Base-by-base conservation (phyloP, 1,139 yeast genomes). In the Pichia sp. region DNA sequence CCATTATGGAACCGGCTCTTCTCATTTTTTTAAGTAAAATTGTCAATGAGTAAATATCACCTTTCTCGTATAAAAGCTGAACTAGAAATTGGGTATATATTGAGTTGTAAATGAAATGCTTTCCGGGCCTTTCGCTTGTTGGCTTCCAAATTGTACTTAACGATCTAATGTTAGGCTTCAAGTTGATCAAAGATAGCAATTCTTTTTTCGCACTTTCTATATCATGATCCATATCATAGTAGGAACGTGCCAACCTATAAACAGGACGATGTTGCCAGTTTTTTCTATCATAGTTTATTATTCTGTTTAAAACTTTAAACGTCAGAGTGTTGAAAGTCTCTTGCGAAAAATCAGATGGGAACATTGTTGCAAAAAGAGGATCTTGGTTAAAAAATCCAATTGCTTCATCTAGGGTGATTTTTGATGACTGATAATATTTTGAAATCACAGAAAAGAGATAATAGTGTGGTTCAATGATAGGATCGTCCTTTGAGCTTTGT, bases 61-160 rank as follows among this genome's bases (percentile, higher is more conserved):
- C 72, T 10, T 80, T 75, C 34, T 73, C 69, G 45, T 77, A 73
- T 33, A 89, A 70, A 30, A 92, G 65, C 30, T 79, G 79, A 52
- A 87, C 77, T 63, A 78, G 84, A 65, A 85, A 87, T 53, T 73
- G 68, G 16, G 89, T 80, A 65, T 93, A 93, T 56, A 84, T 82
- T 60, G 77, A 79, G 17, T 88, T 86, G 69, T 87, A 91, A 42
- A 81, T 81, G 66, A 90, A 93, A 69, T 93, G 97, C 63, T 88
- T 89, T 0, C 99, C 99, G 0, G 98, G 95, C 17, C 96, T 73
- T 69, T 95, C 99, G 61, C 76, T 71, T 51, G 91, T 96, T 0
- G 97, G 96, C 64, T 90, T 90, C 99, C 99, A 93, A 54, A 93
- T 88, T 65, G 81, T 87, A 0, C 92, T 82, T 46, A 95, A 76